These are phyloP conservation scores for Tetrapyrgos nigripes DNA, from an alignment of 1,284 basidiomycete genomes.

Conservation along the genomic window DNA sequence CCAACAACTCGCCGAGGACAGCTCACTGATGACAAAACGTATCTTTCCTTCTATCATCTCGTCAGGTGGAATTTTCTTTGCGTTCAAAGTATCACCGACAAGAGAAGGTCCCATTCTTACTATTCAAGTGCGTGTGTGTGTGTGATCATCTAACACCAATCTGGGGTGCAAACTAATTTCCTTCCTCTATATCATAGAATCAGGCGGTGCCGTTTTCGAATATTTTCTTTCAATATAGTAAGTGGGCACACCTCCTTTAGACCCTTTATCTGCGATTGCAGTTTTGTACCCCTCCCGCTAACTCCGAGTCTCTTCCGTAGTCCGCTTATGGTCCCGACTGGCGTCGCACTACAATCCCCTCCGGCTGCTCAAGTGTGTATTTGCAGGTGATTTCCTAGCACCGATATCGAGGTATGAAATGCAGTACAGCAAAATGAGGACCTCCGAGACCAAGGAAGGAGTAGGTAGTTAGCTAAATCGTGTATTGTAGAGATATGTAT, in stretches of 20 bases:
- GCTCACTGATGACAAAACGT: neutral
- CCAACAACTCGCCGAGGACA: neutral
- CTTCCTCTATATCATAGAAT: slow-evolving; percentile 34
- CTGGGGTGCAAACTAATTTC: slow-evolving; percentile 1
- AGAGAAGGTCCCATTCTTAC: neutral
- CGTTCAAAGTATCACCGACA: slow-evolving; percentile 13
- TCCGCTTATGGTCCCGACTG: slow-evolving; percentile 49
- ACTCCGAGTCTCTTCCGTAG: slow-evolving; percentile 29
- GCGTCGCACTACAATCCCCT: slow-evolving; percentile 56
- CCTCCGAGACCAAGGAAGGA: neutral
- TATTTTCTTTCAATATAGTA: slow-evolving; percentile 58
- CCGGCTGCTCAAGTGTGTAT: slow-evolving; percentile 46
- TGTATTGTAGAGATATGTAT: neutral
- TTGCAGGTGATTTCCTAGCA: slow-evolving; percentile 48
- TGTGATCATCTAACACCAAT: slow-evolving; percentile 12
- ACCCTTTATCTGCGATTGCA: neutral
- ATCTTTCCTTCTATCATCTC: neutral
- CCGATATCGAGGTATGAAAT: slow-evolving; percentile 54
- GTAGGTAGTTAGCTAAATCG: neutral
- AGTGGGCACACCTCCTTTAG: slow-evolving; percentile 21
- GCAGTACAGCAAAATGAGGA: slow-evolving; percentile 36
- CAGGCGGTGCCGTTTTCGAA: slow-evolving; percentile 47
- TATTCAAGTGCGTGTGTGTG: slow-evolving; percentile 30
- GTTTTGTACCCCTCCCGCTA: neutral
- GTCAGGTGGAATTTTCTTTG: slow-evolving; percentile 45